Conservation (phyloP, 2,329 filamentous ascomycete genomes). For the Ampelomyces quisqualis region DNA sequence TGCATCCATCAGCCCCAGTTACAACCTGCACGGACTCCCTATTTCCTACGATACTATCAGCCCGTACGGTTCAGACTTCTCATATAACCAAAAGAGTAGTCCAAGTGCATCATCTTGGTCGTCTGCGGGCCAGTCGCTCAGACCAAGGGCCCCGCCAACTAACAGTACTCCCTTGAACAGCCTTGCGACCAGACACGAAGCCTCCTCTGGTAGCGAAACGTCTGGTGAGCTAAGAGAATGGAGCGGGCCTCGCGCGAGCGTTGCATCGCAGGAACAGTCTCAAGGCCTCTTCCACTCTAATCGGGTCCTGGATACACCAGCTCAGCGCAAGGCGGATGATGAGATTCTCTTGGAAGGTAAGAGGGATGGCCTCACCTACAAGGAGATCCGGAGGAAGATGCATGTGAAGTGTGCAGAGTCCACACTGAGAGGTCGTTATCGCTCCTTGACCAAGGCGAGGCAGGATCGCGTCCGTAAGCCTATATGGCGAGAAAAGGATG, state of each 20-base stretch:
- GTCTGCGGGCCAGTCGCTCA: background rate
- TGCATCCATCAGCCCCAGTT: background rate
- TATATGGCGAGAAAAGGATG: constrained; percentile 63
- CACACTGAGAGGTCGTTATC: constrained; percentile 68
- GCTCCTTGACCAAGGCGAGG: constrained; percentile 65
- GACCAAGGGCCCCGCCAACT: background rate
- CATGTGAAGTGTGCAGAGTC: constrained; percentile 66
- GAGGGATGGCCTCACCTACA: constrained; percentile 62
- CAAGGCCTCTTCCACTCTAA: no score
- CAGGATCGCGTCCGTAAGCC: constrained; percentile 65
- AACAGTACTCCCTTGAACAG: background rate
- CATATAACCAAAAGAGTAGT: constrained; percentile 12
- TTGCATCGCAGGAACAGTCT: background rate
- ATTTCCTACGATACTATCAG: background rate
- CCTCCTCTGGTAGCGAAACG: background rate
- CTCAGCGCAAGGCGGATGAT: constrained; percentile 28
- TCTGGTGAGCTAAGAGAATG: background rate
- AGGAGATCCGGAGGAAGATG: constrained; percentile 59
- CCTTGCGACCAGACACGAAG: background rate
- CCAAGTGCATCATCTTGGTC: constrained; percentile 10
- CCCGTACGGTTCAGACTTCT: constrained; percentile 8
- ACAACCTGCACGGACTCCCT: background rate
- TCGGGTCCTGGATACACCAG: constrained; percentile 4
- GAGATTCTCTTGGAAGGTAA: constrained; percentile 55
- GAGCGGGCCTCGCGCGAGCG: background rate